Evolutionary conservation across 1,139 yeast genomes (phyloP), one percentile per base, ranked within the genome.

Genomic region (Candida gigantensis): DNA sequence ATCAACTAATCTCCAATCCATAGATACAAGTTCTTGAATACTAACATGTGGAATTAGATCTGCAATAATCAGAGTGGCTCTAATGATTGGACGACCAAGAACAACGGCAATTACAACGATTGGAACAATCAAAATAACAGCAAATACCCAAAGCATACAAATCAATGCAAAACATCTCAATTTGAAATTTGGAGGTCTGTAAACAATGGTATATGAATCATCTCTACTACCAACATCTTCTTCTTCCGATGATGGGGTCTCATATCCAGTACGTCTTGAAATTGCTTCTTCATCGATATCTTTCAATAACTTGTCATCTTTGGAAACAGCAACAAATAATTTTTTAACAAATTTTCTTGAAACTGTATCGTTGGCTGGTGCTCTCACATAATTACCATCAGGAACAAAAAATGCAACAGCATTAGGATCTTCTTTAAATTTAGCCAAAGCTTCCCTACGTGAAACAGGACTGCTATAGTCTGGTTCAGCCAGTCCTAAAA

Each of bases 341-440:
- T 74, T 72, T 49, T 76, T 79, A 24, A 83, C 74, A 46, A 72
- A 78, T 32, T 69, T 74, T 44, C 89, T 68, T 0, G 94, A 78
- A 17, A 84, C 79, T 7, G 81, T 80, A 53, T 89, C 97, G 44
- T 77, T 76, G 41, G 79, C 84, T 1, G 98, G 98, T 0, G 90
- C 98, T 37, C 98, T 76, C 25, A 89, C 79, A 52, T 77, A 84
- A 32, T 68, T 68, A 2, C 99, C 98, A 59, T 87, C 82, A 1
- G 88, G 88, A 2, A 83, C 75, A 53, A 84, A 85, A 34, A 63
- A 68, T 2, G 84, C 79, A 27, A 63, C 62, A 0, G 68, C 55
- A 3, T 53, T 43, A 1, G 69, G 60, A 38, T 74, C 57, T 6
- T 64, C 61, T 14, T 56, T 49, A 48, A 84, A 82, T 5, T 68